A percentile compares a stretch with the other conserved stretches of the same genome.
These are phyloP conservation scores for Epichloe glyceriae DNA, from an alignment of 2,329 filamentous ascomycete species.

Conservation along the genomic window DNA sequence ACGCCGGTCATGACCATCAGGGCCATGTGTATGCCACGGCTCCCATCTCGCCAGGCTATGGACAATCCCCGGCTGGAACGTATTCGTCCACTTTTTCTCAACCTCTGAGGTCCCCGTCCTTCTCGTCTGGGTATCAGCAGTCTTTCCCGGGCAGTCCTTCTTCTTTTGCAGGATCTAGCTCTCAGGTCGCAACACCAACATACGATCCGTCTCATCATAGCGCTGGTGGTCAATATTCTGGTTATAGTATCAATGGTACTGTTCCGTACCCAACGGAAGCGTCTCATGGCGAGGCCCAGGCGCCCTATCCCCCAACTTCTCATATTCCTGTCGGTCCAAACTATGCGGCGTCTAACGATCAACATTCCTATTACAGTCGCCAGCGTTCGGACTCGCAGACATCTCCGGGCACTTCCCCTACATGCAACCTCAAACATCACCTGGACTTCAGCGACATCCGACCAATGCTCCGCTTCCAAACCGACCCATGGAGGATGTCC, in stretches of 20 bases:
- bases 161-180: constrained; percentile 13
- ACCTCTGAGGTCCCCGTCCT: constrained; percentile 15
- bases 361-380: constrained; percentile 30
- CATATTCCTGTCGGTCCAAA: constrained; percentile 40
- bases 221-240: constrained; percentile 16
- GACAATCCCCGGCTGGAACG: constrained; percentile 24
- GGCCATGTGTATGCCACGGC: constrained; percentile 26
- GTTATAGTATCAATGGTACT: constrained; percentile 14
- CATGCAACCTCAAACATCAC: constrained; percentile 26
- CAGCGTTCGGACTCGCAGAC: constrained; percentile 36
- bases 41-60: constrained; percentile 22
- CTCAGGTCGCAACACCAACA: constrained; percentile 16
- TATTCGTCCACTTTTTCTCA: constrained; percentile 14
- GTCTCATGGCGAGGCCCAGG: constrained; percentile 14
- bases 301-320: constrained; percentile 38
- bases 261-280: constrained; percentile 20
- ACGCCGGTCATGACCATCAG: constrained; percentile 28
- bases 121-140: constrained; percentile 28
- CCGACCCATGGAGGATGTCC: constrained; percentile 32
- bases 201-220: constrained; percentile 25
- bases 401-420: constrained; percentile 35
- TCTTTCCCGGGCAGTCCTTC: constrained; percentile 23
- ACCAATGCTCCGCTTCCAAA: constrained; percentile 48
- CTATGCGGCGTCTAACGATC: constrained; percentile 33
- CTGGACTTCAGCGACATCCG: constrained; percentile 41